These are phyloP conservation scores for Bacidia rubella DNA, from an alignment of 495 filamentous ascomycete species.

Conservation along the genomic window DNA sequence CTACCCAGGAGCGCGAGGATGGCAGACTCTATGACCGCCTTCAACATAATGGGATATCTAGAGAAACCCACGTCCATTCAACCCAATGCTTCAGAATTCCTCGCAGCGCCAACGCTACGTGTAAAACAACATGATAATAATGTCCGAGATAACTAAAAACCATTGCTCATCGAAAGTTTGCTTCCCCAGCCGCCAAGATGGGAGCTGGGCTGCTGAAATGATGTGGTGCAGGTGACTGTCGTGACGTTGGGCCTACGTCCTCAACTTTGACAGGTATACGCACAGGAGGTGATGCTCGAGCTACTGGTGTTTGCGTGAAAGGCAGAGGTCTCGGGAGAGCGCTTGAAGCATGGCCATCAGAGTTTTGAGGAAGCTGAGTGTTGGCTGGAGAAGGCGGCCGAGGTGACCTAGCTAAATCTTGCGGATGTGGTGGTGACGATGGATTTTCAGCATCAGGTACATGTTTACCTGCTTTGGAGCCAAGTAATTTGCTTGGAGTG, in stretches of 20 bases:
- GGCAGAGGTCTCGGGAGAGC: conserved; percentile 11
- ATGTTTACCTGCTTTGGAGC: no score
- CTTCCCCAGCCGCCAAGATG: conserved; percentile 4
- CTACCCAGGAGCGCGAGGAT: background rate
- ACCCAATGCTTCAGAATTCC: background rate
- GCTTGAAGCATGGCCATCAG: conserved; percentile 6
- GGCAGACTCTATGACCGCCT: no score
- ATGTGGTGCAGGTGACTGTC: conserved; percentile 13
- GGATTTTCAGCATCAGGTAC: no score
- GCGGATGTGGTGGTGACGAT: background rate
- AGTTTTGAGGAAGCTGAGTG: background rate
- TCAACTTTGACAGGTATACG: conserved; percentile 14
- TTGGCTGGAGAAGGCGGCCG: background rate
- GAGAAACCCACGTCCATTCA: no score
- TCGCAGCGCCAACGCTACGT: background rate
- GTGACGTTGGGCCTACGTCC: conserved; percentile 6
- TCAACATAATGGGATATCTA: no score
- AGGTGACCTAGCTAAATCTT: background rate
- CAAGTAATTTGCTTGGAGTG: background rate
- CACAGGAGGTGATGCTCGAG: conserved; percentile 10
- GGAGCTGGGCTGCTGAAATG: conserved; percentile 28
- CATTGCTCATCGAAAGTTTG: background rate
- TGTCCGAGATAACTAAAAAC: no score
- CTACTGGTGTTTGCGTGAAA: conserved; percentile 7
- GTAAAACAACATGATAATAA: background rate